Percentiles rank a stretch among this genome's conserved stretches.
phyloP scores from a whole-genome alignment of 176 grass and related monocot species.

The Coix lacrymajobi region DNA sequence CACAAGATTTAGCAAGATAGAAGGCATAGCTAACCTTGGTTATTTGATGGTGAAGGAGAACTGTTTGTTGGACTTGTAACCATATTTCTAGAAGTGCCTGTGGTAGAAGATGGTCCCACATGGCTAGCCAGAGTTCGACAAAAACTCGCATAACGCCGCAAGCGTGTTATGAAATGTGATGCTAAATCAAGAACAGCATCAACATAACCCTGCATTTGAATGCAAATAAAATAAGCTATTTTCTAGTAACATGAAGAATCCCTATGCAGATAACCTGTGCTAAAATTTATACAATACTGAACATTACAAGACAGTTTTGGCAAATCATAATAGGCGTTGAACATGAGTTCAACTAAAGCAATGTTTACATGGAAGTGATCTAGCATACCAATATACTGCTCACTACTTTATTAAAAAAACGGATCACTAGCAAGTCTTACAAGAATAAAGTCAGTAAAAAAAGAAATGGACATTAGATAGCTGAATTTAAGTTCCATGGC shows the following conservation, averaged over 20 bases:
- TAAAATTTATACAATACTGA: not conserved
- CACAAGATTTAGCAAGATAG: not conserved
- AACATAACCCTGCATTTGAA: constrained; percentile 78
- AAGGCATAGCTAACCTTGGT: constrained; percentile 58
- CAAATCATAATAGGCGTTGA: not conserved
- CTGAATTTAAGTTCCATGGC: constrained; percentile 6
- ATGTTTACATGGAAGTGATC: not conserved
- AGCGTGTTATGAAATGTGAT: constrained; percentile 92
- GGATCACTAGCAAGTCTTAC: not conserved
- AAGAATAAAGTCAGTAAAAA: not conserved
- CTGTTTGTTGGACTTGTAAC: constrained; percentile 90
- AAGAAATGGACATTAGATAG: not conserved
- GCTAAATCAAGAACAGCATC: constrained; percentile 98
- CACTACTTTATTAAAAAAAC: not conserved
- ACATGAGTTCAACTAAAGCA: constrained; percentile 20
- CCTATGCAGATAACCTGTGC: not conserved
- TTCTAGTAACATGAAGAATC: constrained; percentile 16
- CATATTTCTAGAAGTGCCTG: constrained; percentile 67
- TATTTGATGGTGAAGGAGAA: constrained; percentile 70
- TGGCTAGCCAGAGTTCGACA: constrained; percentile 98
- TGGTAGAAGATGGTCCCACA: constrained; percentile 90
- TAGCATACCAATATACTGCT: constrained; percentile 1
- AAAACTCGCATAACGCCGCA: constrained; percentile 98
- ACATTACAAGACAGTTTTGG: not conserved
- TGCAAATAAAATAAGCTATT: constrained; percentile 15